phyloP scores from a whole-genome alignment of 768 basidiomycete species.

The Hortiboletus flavorubellus region DNA sequence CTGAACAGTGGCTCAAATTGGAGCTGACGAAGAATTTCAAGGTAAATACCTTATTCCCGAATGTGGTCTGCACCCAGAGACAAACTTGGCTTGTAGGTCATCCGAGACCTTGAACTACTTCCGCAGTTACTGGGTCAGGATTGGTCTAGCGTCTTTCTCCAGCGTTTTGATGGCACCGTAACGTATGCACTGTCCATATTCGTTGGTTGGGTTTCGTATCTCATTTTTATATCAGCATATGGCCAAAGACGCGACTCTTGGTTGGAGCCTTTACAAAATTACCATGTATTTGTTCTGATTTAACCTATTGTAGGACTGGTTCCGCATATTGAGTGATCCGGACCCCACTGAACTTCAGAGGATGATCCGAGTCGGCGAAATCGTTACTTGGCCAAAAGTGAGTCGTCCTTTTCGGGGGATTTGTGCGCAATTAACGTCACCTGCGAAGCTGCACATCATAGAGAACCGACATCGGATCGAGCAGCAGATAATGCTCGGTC shows the following conservation, averaged over 20 bases:
- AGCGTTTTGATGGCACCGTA: slow-evolving; percentile 85
- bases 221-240: slow-evolving; percentile 51
- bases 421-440: slow-evolving; percentile 8
- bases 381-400: slow-evolving; percentile 97
- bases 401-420: slow-evolving; percentile 4
- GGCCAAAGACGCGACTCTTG: slow-evolving; percentile 78
- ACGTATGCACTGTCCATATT: slow-evolving; percentile 54
- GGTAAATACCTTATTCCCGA: slow-evolving; percentile 29
- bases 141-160: slow-evolving; percentile 95
- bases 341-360: slow-evolving; percentile 73
- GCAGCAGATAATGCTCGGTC: slow-evolving; percentile 76
- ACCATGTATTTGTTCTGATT: neutral
- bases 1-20: slow-evolving; percentile 92
- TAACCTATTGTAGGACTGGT: slow-evolving; percentile 61
- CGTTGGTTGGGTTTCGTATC: slow-evolving; percentile 19
- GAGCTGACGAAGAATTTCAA: slow-evolving; percentile 97
- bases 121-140: slow-evolving; percentile 93
- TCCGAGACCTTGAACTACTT: slow-evolving; percentile 92
- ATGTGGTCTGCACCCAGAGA: neutral
- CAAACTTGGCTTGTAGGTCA: slow-evolving; percentile 48
- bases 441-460: slow-evolving; percentile 81
- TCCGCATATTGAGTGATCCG: slow-evolving; percentile 81
- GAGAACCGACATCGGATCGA: slow-evolving; percentile 86
- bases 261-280: slow-evolving; percentile 37
- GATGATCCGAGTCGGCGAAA: slow-evolving; percentile 84